Conservation (phyloP, 2,329 filamentous ascomycete genomes). For the Aaosphaeria arxii region DNA sequence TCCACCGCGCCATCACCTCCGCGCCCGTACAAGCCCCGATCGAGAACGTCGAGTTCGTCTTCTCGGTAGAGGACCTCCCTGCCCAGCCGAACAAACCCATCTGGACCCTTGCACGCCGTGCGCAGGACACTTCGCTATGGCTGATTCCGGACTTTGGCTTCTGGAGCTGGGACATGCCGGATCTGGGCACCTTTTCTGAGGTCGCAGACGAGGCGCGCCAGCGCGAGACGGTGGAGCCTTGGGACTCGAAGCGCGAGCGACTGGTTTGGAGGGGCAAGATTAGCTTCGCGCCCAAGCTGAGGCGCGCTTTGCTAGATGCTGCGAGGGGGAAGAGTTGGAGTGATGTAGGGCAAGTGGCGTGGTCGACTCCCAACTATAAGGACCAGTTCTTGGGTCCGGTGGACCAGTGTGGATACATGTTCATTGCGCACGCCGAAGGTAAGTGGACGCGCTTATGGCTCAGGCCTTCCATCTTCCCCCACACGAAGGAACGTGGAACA, state of each 20-base stretch:
- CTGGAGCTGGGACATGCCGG: constrained; percentile 34
- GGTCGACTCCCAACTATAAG: constrained; percentile 25
- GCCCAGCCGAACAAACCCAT: constrained; percentile 4
- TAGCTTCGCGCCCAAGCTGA: constrained; percentile 23
- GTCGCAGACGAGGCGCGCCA: constrained; percentile 23
- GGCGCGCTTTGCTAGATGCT: constrained; percentile 25
- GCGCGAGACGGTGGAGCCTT: constrained; percentile 18
- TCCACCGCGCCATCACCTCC: constrained; percentile 3
- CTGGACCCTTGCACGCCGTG: constrained; percentile 30
- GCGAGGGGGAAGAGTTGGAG: constrained; percentile 29
- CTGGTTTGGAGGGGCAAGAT: constrained; percentile 33
- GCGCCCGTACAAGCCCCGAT: constrained; percentile 13
- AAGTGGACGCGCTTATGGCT: constrained; percentile 8
- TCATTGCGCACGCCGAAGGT: constrained; percentile 54
- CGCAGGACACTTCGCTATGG: constrained; percentile 30
- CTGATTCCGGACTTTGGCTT: constrained; percentile 35
- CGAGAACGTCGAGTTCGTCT: constrained; percentile 32
- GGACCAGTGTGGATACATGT: constrained; percentile 56
- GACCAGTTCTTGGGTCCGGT: constrained; percentile 43
- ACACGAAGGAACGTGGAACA: constrained; percentile 24
- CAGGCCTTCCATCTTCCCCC: constrained; percentile 27
- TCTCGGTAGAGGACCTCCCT: constrained; percentile 32
- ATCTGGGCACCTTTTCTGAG: constrained; percentile 25
- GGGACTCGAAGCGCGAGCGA: constrained; percentile 31
- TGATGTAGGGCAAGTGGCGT: constrained; percentile 28